A percentile compares a stretch with the other conserved stretches of the same genome.
These are phyloP conservation scores for Botryobasidium botryosum DNA, from an alignment of 768 basidiomycete species.

Conservation along the genomic window DNA sequence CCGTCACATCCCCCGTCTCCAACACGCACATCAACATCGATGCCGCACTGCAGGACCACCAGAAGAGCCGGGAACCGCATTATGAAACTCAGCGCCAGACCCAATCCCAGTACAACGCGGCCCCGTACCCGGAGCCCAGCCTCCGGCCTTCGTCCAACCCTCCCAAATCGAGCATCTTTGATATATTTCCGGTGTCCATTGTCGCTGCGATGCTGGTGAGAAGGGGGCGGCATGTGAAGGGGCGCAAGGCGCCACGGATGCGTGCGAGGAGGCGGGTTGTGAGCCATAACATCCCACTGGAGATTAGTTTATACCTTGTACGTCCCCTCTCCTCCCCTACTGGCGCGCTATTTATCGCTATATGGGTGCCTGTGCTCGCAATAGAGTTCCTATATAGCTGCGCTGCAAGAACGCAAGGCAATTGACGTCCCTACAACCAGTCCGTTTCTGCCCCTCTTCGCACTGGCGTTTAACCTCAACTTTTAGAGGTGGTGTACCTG, in stretches of 20 bases:
- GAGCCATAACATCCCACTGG: constrained; percentile 49
- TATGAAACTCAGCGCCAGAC: no score
- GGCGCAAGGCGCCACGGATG: constrained; percentile 42
- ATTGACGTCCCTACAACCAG: constrained; percentile 45
- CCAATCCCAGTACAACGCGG: no score
- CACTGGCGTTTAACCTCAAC: no score
- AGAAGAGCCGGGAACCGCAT: no score
- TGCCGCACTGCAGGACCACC: no score
- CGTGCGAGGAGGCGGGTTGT: constrained; percentile 31
- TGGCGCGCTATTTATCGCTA: neutral
- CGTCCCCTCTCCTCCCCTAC: neutral
- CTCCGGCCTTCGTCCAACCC: constrained; percentile 39
- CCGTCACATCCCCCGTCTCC: no score
- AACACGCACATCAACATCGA: no score
- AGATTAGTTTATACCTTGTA: constrained; percentile 39
- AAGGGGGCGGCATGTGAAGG: constrained; percentile 34
- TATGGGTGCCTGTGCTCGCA: constrained; percentile 3
- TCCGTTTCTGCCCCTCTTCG: constrained; percentile 23
- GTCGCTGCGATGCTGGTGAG: constrained; percentile 31
- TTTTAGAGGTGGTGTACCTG: no score
- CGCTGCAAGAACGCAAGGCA: constrained; percentile 37
- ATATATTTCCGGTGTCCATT: constrained; percentile 55
- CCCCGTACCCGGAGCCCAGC: no score
- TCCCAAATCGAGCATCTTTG: constrained; percentile 41
- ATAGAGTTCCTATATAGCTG: constrained; percentile 52